These are phyloP conservation scores for Trichophyton benhamiae DNA, from an alignment of 2,329 filamentous ascomycete genomes.

Conservation along the genomic window DNA sequence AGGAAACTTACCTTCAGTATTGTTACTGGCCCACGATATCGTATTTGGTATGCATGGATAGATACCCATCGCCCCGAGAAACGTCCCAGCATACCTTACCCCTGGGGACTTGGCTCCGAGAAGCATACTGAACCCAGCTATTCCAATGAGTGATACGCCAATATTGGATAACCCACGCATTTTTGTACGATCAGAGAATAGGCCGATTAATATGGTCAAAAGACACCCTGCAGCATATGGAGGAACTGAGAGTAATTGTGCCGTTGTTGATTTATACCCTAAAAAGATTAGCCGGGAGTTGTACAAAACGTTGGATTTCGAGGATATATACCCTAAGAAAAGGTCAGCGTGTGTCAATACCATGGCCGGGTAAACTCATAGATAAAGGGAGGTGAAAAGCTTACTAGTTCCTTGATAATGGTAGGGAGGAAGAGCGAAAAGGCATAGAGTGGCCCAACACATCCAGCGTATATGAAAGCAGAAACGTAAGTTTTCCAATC, in stretches of 20 bases:
- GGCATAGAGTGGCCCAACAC: conserved; percentile 56
- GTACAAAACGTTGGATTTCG: conserved; percentile 52
- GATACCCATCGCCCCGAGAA: conserved; percentile 75
- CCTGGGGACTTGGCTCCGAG: conserved; percentile 47
- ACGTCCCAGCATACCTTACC: conserved; percentile 71
- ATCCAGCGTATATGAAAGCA: conserved; percentile 66
- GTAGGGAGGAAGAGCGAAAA: conserved; percentile 69
- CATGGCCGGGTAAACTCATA: conserved; percentile 55
- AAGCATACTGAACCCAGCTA: conserved; percentile 69
- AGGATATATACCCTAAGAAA: neutral
- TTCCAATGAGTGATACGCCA: conserved; percentile 53
- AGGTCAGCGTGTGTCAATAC: conserved; percentile 31
- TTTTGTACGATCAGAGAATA: conserved; percentile 60
- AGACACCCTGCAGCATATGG: conserved; percentile 18
- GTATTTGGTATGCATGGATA: conserved; percentile 82
- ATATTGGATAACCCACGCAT: conserved; percentile 75
- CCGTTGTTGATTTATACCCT: conserved; percentile 30
- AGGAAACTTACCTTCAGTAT: conserved; percentile 47
- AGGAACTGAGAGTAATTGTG: conserved; percentile 27
- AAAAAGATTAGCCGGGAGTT: conserved; percentile 40
- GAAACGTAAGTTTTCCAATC: conserved; percentile 78
- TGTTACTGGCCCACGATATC: conserved; percentile 79
- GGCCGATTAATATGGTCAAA: conserved; percentile 55
- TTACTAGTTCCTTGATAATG: conserved; percentile 48
- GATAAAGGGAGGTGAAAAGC: conserved; percentile 33